These are phyloP conservation scores for Alternaria incomplexa DNA, from an alignment of 2,329 filamentous ascomycete species.

Conservation along the genomic window DNA sequence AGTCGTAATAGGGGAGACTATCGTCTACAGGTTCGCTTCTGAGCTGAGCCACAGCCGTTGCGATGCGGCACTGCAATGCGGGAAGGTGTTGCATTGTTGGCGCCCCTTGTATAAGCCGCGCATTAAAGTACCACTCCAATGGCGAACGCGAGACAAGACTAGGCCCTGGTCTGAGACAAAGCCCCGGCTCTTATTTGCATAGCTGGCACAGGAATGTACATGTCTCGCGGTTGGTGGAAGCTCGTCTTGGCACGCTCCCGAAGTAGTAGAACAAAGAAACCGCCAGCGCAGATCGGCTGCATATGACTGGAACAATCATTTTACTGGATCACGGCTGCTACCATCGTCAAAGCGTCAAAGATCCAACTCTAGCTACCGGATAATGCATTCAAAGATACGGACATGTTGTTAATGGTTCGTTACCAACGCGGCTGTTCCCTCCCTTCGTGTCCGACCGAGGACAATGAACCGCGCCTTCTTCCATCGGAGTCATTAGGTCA, in stretches of 20 bases:
- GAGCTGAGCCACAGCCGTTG: background rate
- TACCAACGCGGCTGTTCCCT: slow-evolving; percentile 22
- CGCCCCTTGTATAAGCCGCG: slow-evolving; percentile 39
- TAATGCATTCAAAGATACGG: slow-evolving; percentile 44
- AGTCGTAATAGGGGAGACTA: background rate
- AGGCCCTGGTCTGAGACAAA: background rate
- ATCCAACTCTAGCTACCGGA: slow-evolving; percentile 24
- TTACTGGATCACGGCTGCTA: slow-evolving; percentile 34
- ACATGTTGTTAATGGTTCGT: slow-evolving; percentile 26
- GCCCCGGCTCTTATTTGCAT: slow-evolving; percentile 14
- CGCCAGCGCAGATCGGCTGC: slow-evolving; percentile 35
- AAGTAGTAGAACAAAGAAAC: slow-evolving; percentile 46
- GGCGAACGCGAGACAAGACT: background rate
- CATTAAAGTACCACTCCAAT: background rate
- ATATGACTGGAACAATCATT: slow-evolving; percentile 46
- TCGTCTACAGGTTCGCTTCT: background rate
- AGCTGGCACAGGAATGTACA: slow-evolving; percentile 33
- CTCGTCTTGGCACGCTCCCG: slow-evolving; percentile 43
- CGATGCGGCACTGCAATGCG: background rate
- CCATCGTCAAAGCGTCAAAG: slow-evolving; percentile 30
- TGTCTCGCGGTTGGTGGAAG: slow-evolving; percentile 40
- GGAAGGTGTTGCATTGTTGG: slow-evolving; percentile 27
- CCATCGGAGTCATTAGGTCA: slow-evolving; percentile 39
- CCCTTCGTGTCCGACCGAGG: slow-evolving; percentile 33
- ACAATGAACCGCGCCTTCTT: slow-evolving; percentile 44